These are phyloP conservation scores for Lantana camara DNA, from an alignment of 257 asterid genomes.

Conservation along the genomic window DNA sequence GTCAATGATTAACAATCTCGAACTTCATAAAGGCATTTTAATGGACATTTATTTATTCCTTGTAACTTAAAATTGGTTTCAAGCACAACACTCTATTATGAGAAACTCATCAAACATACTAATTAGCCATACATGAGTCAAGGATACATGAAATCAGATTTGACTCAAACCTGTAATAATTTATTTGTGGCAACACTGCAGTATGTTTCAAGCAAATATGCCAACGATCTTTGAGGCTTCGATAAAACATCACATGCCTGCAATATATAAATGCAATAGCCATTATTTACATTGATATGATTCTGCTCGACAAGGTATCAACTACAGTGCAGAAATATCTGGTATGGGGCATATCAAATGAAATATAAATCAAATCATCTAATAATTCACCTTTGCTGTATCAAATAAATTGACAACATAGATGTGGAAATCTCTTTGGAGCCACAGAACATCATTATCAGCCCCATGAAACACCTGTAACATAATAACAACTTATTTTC, in stretches of 20 bases:
- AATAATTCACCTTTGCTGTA: slow-evolving; percentile 79
- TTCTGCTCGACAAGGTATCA: neutral
- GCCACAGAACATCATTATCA: slow-evolving; percentile 97
- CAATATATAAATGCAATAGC: slow-evolving; percentile 30
- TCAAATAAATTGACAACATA: slow-evolving; percentile 93
- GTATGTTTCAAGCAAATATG: slow-evolving; percentile 82
- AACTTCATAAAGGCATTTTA: neutral
- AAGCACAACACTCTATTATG: slow-evolving; percentile 2
- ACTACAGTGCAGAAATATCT: slow-evolving; percentile 16
- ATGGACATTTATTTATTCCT: no score
- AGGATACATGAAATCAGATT: slow-evolving; percentile 16
- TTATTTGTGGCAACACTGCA: slow-evolving; percentile 75
- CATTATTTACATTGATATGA: slow-evolving; percentile 21
- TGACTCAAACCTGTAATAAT: slow-evolving; percentile 66
- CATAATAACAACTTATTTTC: slow-evolving; percentile 22
- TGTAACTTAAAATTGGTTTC: slow-evolving; percentile 1
- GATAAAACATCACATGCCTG: slow-evolving; percentile 88
- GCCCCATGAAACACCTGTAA: slow-evolving; percentile 96
- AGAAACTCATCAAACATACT: slow-evolving; percentile 12
- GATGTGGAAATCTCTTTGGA: slow-evolving; percentile 94
- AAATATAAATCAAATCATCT: slow-evolving; percentile 4
- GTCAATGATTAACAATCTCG: no score
- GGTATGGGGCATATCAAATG: slow-evolving; percentile 6
- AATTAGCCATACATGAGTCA: slow-evolving; percentile 6
- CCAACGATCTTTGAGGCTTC: slow-evolving; percentile 94